Evolutionary conservation across 768 basidiomycete species (phyloP).

Genomic region (Tulasnella sp.): DNA sequence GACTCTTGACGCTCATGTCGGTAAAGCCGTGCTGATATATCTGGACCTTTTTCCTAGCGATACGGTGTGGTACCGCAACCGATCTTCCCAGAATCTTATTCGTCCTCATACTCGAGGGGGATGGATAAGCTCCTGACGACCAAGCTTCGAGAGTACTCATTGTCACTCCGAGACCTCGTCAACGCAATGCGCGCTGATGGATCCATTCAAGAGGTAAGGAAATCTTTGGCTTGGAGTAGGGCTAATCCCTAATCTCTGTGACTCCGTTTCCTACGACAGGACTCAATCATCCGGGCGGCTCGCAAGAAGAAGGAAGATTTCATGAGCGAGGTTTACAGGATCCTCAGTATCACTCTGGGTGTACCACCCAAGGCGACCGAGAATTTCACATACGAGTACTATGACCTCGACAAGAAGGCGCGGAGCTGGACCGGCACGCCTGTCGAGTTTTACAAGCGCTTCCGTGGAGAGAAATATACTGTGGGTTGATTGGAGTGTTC

Average conservation of each 20-base stretch:
- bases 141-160: constrained; percentile 84
- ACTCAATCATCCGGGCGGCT: constrained; percentile 41
- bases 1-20: not conserved
- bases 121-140: constrained; percentile 75
- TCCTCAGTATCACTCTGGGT: constrained; percentile 79
- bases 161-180: constrained; percentile 61
- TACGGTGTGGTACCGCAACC: constrained; percentile 84
- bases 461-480: constrained; percentile 45
- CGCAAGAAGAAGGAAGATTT: constrained; percentile 78
- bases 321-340: constrained; percentile 71
- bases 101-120: constrained; percentile 62
- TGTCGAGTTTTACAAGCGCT: constrained; percentile 63
- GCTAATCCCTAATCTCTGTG: not conserved
- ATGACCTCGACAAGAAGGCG: constrained; percentile 66
- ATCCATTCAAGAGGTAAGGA: not conserved
- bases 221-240: not conserved
- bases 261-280: not conserved
- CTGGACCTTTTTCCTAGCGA: constrained; percentile 31
- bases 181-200: constrained; percentile 38
- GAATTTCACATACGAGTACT: constrained; percentile 80
- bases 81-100: constrained; percentile 73
- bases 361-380: constrained; percentile 67
- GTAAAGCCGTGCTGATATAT: not conserved
- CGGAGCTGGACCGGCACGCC: constrained; percentile 73
- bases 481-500: too few species aligned